Percentiles rank a stretch among this genome's conserved stretches.
Conservation (phyloP, 257 asterid genomes). For the Jacaranda mimosifolia region DNA sequence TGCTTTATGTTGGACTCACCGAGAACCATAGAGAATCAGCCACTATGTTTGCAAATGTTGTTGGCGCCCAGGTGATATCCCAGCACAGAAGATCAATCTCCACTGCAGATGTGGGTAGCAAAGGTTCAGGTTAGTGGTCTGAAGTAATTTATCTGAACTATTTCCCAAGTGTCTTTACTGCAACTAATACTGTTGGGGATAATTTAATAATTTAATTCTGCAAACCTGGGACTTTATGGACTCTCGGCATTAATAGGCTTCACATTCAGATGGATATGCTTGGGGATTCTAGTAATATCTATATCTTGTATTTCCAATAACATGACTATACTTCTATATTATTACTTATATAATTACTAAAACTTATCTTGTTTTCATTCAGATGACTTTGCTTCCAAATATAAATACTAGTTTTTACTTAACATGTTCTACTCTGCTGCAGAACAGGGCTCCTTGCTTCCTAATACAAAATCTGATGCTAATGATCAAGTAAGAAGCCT, state of each 20-base stretch:
- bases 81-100: constrained; percentile 58
- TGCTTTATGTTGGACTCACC: constrained; percentile 95
- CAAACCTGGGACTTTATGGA: not conserved
- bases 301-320: not conserved
- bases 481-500: constrained; percentile 51
- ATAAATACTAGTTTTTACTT: constrained; percentile 18
- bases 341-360: constrained; percentile 4
- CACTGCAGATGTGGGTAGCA: constrained; percentile 41
- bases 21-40: constrained; percentile 97
- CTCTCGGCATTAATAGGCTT: not conserved
- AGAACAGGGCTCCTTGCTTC: constrained; percentile 57
- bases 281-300: not conserved
- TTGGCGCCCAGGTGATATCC: constrained; percentile 92
- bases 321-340: constrained; percentile 1
- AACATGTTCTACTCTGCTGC: constrained; percentile 51
- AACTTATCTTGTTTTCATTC: constrained; percentile 12
- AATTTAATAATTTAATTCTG: not conserved
- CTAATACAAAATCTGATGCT: constrained; percentile 46
- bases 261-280: not conserved
- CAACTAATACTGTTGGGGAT: not conserved
- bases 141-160: constrained; percentile 6
- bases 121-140: constrained; percentile 55
- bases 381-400: constrained; percentile 10
- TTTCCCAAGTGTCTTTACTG: not conserved
- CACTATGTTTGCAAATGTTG: constrained; percentile 84